phyloP scores from a whole-genome alignment of 2,329 filamentous ascomycete genomes.

The Fusarium mangiferae region DNA sequence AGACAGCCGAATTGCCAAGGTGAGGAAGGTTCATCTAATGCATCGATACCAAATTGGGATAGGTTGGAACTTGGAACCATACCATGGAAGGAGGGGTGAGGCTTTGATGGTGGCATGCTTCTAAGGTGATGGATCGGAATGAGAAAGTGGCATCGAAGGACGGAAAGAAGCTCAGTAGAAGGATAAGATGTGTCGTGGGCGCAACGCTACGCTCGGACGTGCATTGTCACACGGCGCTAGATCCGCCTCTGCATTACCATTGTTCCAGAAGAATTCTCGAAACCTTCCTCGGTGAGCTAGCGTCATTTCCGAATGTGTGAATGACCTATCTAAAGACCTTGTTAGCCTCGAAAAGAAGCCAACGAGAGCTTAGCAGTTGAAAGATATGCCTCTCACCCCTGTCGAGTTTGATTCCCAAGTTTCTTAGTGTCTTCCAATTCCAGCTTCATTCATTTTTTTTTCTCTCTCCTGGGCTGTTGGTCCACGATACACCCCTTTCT shows the following conservation, averaged over 20 bases:
- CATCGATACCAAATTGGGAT: background rate
- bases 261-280: slow-evolving; percentile 51
- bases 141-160: slow-evolving; percentile 26
- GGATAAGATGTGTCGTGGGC: slow-evolving; percentile 21
- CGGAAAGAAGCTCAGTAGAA: slow-evolving; percentile 38
- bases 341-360: slow-evolving; percentile 39
- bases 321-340: slow-evolving; percentile 35
- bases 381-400: background rate
- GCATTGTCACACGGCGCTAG: slow-evolving; percentile 32
- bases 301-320: slow-evolving; percentile 42
- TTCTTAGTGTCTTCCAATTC: slow-evolving; percentile 20
- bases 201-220: slow-evolving; percentile 36
- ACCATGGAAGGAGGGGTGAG: slow-evolving; percentile 23
- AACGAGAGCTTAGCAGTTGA: slow-evolving; percentile 39
- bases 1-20: background rate
- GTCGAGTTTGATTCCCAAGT: slow-evolving; percentile 21
- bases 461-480: background rate
- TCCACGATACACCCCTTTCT: slow-evolving; percentile 26
- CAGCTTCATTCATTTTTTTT: slow-evolving; percentile 9
- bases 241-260: slow-evolving; percentile 30
- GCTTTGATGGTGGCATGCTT: slow-evolving; percentile 16
- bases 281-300: slow-evolving; percentile 49
- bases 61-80: background rate
- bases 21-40: slow-evolving; percentile 4
- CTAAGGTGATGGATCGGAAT: slow-evolving; percentile 22